Evolutionary conservation across 352 stramenopile species (phyloP), one percentile per base, ranked within the genome.

Genomic region (Blastocystis sp.): DNA sequence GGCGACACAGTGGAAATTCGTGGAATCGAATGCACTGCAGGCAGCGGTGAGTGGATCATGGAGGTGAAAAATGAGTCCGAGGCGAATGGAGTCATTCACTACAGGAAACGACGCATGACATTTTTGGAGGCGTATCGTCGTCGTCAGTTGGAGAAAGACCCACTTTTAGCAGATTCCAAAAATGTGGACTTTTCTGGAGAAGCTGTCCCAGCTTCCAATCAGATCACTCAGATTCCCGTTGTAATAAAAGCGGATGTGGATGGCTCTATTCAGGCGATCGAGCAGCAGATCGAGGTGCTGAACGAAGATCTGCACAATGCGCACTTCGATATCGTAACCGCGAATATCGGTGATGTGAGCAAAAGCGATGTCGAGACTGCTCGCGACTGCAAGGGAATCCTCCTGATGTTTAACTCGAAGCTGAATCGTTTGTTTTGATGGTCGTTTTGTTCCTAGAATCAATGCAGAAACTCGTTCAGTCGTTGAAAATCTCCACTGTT

Each of bases 171-270:
- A 0, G 2, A 73, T 20, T 13, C 41, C 11, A 13, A 53, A 73
- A n/a, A 13, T n/a, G 3, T 73, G 13, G 63, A 13, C n/a, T 34
- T 34, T 34, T 73, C 81, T 13, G 41, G 37, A 62, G 37, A 39
- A 90, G 4, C 50, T 47, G 9, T 90, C 30, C 50, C 20, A 13
- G 2, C 50, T 59, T 59, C 50, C 20, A n/a, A 13, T n/a, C 11
- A 13, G 50, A 59, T 59, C 34, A 79, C 95, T 47, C 91, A 93
- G 81, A 95, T 99, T 87, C 96, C 95, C 41, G 96, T 99, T 64
- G 94, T 99, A 41, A 93, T 99, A 39, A 99, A 99, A 92, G 97
- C 96, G 16, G 97, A 99, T 91, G 95, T 96, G n/a, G 95, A 98
- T 73, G 97, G 97, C 66, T 96, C 97, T 54, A 96, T 98, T 30